Base-by-base conservation (phyloP, 129 eudicot genomes). In the Tagetes erecta region DNA sequence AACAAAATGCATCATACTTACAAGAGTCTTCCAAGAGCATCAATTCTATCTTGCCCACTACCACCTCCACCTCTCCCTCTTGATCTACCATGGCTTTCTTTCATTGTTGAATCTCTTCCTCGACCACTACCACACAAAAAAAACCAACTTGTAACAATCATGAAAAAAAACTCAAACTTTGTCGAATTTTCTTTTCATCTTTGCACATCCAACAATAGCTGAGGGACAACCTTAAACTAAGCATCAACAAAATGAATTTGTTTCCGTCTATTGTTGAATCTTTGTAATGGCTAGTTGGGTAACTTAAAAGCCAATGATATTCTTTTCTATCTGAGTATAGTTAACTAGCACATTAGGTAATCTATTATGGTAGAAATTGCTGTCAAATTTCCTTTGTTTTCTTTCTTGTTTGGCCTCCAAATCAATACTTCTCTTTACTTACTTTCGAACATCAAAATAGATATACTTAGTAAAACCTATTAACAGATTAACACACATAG, bases 21-120 rank as follows among this genome's bases (percentile, higher is more conserved):
- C 99, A 95, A 36, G 12, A 91, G 91, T 75, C 99, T 85, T 69
- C 96, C 99, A 76, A 95, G 97, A 55, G 96, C 89, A 85, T 95
- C 96, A 71, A 95, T 86, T 62, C 81, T 90, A 76, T 90, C 92
- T 51, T 74, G 82, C 39, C 84, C 89, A 34, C 72, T 52, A 42
- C 85, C 85, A 49, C 88, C 80, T 11, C 88, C 84, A 68, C 91
- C 91, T 45, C 88, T 74, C 38, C 88, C 85, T 71, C 85, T 78
- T 37, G 91, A 78, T 72, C 91, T 78, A 64, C 72, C 80, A 20
- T 60, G 75, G 64, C 70, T 67, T 59, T 81, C 86, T 76, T 73
- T 86, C 85, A 49, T 82, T 36, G 71, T 72, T 42, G 75, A 63
- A 53, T 88, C 81, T 79, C 92, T 81, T 64, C 87, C 89, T 49